phyloP scores from a whole-genome alignment of 2,329 filamentous ascomycete species.

The Ceratocystis variospora region DNA sequence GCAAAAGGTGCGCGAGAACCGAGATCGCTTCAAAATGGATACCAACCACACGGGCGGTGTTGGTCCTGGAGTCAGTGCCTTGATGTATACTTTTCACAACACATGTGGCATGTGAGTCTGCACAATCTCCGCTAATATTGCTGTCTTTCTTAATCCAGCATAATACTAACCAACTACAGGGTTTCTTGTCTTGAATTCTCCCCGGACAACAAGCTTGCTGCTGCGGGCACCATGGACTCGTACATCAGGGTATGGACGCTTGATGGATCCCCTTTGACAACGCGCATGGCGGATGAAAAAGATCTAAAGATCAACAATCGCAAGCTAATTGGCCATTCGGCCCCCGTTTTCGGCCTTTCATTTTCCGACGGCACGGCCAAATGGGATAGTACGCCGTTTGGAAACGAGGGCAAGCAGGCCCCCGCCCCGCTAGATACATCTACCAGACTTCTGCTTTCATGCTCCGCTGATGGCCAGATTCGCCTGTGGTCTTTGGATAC shows the following conservation, averaged over 20 bases:
- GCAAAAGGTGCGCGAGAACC: conserved; percentile 81
- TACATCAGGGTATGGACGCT: conserved; percentile 93
- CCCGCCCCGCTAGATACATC: conserved; percentile 35
- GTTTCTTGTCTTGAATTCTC: conserved; percentile 94
- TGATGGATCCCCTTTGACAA: conserved; percentile 67
- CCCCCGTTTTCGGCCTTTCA: conserved; percentile 73
- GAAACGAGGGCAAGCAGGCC: conserved; percentile 32
- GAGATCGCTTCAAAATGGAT: conserved; percentile 82
- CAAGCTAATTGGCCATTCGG: conserved; percentile 78
- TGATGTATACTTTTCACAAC: conserved; percentile 98
- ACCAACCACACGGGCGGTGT: conserved; percentile 64
- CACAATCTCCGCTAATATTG: neutral
- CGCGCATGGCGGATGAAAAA: conserved; percentile 46
- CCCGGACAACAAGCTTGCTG: conserved; percentile 73
- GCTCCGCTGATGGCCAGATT: conserved; percentile 73
- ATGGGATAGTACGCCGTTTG: conserved; percentile 36
- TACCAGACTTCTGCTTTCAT: conserved; percentile 71
- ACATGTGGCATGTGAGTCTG: conserved; percentile 67
- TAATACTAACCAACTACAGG: conserved; percentile 32
- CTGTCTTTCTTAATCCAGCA: neutral
- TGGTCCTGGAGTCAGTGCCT: conserved; percentile 71
- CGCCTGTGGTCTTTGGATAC: conserved; percentile 86
- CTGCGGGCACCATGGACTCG: conserved; percentile 80
- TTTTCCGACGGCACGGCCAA: conserved; percentile 62
- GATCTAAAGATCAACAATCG: conserved; percentile 47